A percentile compares a stretch with the other conserved stretches of the same genome.
Conservation (phyloP, 2,329 filamentous ascomycete species). For the Coniochaeta sp. region DNA sequence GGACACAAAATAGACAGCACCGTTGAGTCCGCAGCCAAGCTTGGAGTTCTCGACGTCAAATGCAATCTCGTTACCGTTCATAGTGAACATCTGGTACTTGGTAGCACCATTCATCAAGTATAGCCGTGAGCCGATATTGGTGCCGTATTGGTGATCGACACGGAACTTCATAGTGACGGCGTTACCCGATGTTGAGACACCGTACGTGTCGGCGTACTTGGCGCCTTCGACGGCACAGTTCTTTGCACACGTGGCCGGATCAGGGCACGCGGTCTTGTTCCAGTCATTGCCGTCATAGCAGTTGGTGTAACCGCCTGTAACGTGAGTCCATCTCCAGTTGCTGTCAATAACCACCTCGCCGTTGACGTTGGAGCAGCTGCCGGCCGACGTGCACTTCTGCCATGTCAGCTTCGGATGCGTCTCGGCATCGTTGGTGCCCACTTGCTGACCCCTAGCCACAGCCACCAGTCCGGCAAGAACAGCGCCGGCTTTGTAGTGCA, state of each 20-base stretch:
- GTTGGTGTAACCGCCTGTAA: constrained; percentile 28
- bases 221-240: constrained; percentile 35
- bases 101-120: constrained; percentile 46
- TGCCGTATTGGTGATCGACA: constrained; percentile 29
- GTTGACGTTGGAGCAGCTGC: constrained; percentile 2
- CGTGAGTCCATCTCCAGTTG: constrained; percentile 42
- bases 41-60: constrained; percentile 35
- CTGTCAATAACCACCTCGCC: constrained; percentile 10
- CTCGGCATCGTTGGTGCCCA: constrained; percentile 15
- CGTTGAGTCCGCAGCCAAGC: constrained; percentile 53
- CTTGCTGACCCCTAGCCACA: constrained; percentile 14
- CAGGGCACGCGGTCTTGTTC: constrained; percentile 21
- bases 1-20: constrained; percentile 51
- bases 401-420: constrained; percentile 17
- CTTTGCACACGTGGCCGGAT: constrained; percentile 26
- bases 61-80: constrained; percentile 49
- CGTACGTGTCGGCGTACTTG: constrained; percentile 32
- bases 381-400: constrained; percentile 15
- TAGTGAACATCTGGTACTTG: constrained; percentile 45
- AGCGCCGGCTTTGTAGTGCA: background rate
- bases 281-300: constrained; percentile 32
- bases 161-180: constrained; percentile 40
- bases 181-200: constrained; percentile 33
- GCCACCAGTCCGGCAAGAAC: constrained; percentile 8
- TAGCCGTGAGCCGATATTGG: constrained; percentile 33